Conservation (phyloP, 495 filamentous ascomycete species). For the Aspergillus coremiiformis region DNA sequence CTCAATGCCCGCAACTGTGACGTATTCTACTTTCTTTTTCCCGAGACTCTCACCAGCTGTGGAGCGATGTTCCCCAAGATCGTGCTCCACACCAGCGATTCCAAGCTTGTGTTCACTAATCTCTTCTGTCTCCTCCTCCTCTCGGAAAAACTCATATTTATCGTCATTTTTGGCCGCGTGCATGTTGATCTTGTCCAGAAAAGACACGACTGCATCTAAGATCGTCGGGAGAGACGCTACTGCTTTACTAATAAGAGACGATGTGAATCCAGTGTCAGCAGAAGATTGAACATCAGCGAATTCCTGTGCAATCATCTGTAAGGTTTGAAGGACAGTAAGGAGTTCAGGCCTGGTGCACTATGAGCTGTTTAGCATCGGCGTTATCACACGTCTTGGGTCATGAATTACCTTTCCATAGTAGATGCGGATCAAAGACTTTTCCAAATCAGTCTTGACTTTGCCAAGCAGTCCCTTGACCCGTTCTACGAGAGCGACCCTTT, state of each 20-base stretch:
- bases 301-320: constrained; percentile 71
- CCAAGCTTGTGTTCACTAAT: constrained; percentile 85
- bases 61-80: constrained; percentile 68
- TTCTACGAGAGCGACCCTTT: constrained; percentile 59
- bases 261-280: constrained; percentile 66
- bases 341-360: constrained; percentile 86
- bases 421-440: constrained; percentile 86
- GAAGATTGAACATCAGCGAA: constrained; percentile 59
- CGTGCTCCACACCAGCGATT: constrained; percentile 82
- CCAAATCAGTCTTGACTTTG: constrained; percentile 73
- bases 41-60: constrained; percentile 62
- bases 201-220: constrained; percentile 55
- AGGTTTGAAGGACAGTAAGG: constrained; percentile 71
- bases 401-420: constrained; percentile 74
- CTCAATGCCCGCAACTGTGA: constrained; percentile 81
- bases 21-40: constrained; percentile 65
- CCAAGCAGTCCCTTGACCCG: constrained; percentile 61
- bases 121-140: constrained; percentile 74
- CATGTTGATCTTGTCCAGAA: constrained; percentile 78
- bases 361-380: constrained; percentile 20
- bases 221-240: constrained; percentile 74
- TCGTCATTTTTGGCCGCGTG: constrained; percentile 80
- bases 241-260: constrained; percentile 61
- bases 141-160: constrained; percentile 89
- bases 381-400: background rate